phyloP scores from a whole-genome alignment of 371 early-diverging fungal species.

The Mortierella sp. region DNA sequence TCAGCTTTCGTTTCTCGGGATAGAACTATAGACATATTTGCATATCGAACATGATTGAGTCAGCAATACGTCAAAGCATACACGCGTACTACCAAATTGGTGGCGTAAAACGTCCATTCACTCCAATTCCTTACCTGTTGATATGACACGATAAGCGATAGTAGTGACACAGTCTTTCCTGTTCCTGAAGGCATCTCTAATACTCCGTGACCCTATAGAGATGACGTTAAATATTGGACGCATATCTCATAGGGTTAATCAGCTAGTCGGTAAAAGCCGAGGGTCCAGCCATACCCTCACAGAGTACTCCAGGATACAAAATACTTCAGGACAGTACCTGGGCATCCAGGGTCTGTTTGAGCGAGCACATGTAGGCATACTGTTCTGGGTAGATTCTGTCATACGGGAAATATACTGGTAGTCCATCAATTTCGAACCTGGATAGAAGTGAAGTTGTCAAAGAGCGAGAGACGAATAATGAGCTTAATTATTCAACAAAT shows the following conservation, averaged over 20 bases:
- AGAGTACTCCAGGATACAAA: not conserved
- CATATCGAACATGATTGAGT: not conserved
- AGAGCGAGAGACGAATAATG: too few species aligned
- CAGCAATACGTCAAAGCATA: not conserved
- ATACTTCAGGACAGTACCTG: constrained; percentile 65
- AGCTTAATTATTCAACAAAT: not conserved
- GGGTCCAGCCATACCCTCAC: too few species aligned
- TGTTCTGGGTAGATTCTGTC: constrained; percentile 99
- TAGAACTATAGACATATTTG: constrained; percentile 68
- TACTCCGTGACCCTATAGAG: constrained; percentile 89
- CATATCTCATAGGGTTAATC: not conserved
- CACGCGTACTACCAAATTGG: constrained; percentile 21
- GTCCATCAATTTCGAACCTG: constrained; percentile 93
- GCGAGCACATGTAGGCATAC: constrained; percentile 97
- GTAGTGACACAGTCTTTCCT: constrained; percentile 98
- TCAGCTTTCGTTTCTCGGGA: constrained; percentile 92
- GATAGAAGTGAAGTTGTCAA: not conserved
- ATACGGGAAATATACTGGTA: constrained; percentile 98
- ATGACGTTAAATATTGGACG: too few species aligned
- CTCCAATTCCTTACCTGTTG: constrained; percentile 74
- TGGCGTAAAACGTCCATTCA: constrained; percentile 37
- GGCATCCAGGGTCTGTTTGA: constrained; percentile 94
- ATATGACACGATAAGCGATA: constrained; percentile 98
- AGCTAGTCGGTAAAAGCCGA: not conserved
- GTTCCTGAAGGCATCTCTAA: constrained; percentile 99